Conservation (phyloP, 352 stramenopile genomes). For the Globisporangium uncinulatum region DNA sequence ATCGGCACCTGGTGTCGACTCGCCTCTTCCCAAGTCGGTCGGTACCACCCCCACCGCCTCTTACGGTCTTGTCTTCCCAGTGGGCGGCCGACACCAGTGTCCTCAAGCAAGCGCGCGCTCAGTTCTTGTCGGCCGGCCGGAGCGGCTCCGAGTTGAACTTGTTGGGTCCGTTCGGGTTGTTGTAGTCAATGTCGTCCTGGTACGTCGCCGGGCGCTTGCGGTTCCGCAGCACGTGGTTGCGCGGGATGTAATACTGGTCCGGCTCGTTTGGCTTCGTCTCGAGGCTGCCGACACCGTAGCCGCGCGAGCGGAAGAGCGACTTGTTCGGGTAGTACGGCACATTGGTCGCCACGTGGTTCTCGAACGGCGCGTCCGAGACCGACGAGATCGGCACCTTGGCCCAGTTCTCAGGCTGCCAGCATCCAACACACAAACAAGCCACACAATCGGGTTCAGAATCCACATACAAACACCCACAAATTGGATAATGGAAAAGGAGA, state of each 20-base stretch:
- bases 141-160: constrained; percentile 41
- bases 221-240: constrained; percentile 56
- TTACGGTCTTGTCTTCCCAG: too few species aligned
- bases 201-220: constrained; percentile 57
- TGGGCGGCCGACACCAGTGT: too few species aligned
- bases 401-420: constrained; percentile 55
- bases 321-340: constrained; percentile 75
- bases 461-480: neutral
- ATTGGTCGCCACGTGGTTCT: constrained; percentile 55
- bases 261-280: constrained; percentile 50
- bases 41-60: neutral
- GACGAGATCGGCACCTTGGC: constrained; percentile 45
- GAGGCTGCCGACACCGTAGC: constrained; percentile 76
- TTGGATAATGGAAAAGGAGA: neutral
- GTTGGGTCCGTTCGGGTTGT: constrained; percentile 51
- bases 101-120: constrained; percentile 21
- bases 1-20: too few species aligned
- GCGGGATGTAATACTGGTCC: constrained; percentile 84
- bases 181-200: constrained; percentile 82
- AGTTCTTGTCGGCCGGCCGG: constrained; percentile 60
- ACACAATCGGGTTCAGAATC: too few species aligned
- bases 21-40: too few species aligned
- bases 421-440: too few species aligned
- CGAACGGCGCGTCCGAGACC: constrained; percentile 61
- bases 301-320: constrained; percentile 69